These are phyloP conservation scores for Ailanthus altissimus DNA, from an alignment of 345 rosid genomes.

Conservation along the genomic window DNA sequence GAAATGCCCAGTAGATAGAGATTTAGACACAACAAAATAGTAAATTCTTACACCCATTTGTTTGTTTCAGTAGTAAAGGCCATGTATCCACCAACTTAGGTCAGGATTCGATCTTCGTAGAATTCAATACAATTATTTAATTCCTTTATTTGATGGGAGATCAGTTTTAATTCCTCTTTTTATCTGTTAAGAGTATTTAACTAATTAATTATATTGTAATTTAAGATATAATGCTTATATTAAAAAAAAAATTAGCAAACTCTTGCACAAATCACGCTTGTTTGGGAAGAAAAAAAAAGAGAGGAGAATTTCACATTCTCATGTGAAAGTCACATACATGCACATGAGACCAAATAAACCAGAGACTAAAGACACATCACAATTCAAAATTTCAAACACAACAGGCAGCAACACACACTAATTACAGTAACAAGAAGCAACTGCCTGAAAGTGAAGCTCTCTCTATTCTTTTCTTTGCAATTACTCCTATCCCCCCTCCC, in stretches of 20 bases:
- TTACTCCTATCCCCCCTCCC: neutral
- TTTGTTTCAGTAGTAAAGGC: too few species aligned
- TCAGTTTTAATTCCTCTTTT: too few species aligned
- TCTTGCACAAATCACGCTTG: constrained; percentile 40
- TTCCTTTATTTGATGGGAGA: too few species aligned
- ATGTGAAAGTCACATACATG: constrained; percentile 38
- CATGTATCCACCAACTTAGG: too few species aligned
- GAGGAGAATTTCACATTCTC: constrained; percentile 13
- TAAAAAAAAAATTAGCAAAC: constrained; percentile 27
- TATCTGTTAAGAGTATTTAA: too few species aligned
- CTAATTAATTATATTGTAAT: too few species aligned
- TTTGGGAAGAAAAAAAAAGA: neutral
- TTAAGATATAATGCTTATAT: too few species aligned
- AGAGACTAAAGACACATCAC: neutral
- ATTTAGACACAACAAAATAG: neutral
- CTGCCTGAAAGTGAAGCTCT: neutral
- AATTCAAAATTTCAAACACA: neutral
- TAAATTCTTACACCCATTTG: too few species aligned
- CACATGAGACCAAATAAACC: neutral
- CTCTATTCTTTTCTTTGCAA: too few species aligned
- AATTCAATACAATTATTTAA: too few species aligned
- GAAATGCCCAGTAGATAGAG: neutral
- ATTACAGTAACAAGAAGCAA: neutral
- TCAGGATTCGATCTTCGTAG: too few species aligned
- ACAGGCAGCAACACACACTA: neutral